phyloP scores from a whole-genome alignment of 352 stramenopile genomes.

The Plasmopara muralis region DNA sequence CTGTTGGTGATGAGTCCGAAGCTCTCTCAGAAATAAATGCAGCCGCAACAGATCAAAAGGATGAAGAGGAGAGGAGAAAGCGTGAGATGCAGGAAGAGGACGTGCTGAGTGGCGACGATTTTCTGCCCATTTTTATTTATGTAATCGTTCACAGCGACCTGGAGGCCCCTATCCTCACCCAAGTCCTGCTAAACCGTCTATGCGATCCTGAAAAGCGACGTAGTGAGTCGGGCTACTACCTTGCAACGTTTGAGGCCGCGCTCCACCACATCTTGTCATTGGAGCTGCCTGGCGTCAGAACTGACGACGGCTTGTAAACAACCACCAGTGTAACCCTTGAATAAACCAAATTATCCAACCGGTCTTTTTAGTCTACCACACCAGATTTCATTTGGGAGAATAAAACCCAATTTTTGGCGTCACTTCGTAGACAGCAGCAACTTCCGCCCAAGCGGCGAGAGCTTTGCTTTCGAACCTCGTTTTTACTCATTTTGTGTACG shows the following conservation, averaged over 20 bases:
- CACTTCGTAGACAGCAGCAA: slow-evolving; percentile 15
- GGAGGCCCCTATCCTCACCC: slow-evolving; percentile 65
- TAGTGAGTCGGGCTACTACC: slow-evolving; percentile 84
- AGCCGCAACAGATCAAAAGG: slow-evolving; percentile 5
- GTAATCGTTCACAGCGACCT: slow-evolving; percentile 81
- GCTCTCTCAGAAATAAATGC: slow-evolving; percentile 11
- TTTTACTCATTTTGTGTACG: background rate
- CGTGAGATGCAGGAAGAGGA: slow-evolving; percentile 43
- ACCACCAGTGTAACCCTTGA: slow-evolving; percentile 9
- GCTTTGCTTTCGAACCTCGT: background rate
- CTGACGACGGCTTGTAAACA: slow-evolving; percentile 16
- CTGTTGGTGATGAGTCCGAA: slow-evolving; percentile 21
- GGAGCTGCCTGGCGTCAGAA: slow-evolving; percentile 26
- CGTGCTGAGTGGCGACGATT: slow-evolving; percentile 78
- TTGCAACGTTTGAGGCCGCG: slow-evolving; percentile 77
- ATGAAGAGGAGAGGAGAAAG: slow-evolving; percentile 7
- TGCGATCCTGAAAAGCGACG: slow-evolving; percentile 80
- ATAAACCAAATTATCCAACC: slow-evolving; percentile 2
- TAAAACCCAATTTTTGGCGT: slow-evolving; percentile 5
- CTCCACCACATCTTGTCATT: slow-evolving; percentile 75
- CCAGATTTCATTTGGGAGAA: slow-evolving; percentile 8
- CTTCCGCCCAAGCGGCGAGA: slow-evolving; percentile 5
- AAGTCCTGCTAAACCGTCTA: slow-evolving; percentile 76
- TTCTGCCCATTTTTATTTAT: slow-evolving; percentile 87
- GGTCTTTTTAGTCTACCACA: slow-evolving; percentile 2